Evolutionary conservation across 176 grass and related monocot species (phyloP), one percentile per base, ranked within the genome.

Genomic region (Avena sativa): DNA sequence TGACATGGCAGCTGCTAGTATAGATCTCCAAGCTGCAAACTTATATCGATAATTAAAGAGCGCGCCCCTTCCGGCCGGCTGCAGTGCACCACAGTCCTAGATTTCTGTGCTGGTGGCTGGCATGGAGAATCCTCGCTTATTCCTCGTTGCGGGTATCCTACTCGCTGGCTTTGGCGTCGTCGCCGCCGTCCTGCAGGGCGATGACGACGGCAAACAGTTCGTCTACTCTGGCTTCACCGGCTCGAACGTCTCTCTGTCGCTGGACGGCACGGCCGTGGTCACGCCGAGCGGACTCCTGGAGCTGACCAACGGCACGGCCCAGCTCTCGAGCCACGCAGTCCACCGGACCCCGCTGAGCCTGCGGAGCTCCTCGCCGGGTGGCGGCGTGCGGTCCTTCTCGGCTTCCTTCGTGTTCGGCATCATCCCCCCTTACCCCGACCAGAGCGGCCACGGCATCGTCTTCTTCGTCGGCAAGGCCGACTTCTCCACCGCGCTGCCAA

Each of bases 381-480:
- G 25, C 4, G 51, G 4, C 23, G 71, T 87, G 71, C 83, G 86
- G 50, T 97, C 94, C 83, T 97, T 97, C 88, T 97, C 94, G 60
- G 86, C 92, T 19, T 92, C 94, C 12, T 97, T 92, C 70, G 94
- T 89, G 53, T 97, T 92, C 63, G 92, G 78, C 53, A 90, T 94
- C 74, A 66, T 96, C 44, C 65, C 91, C 0, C 6, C 84, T 2
- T 89, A 92, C 55, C 2, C 74, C 16, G 85, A 87, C 28, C 62
- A 92, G 13, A 83, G 94, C 26, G 87, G 90, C 83, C 89, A 94
- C 50, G 94, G 94, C 40, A 89, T 97, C 57, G 75, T 81, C 80
- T 94, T 94, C 84, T 80, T 97, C 55, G 78, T 89, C 34, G 79
- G 92, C 0, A 91, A 79, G 38, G 62, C 87, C 58, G 86, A 87